phyloP scores from a whole-genome alignment of 176 grass and related monocot genomes.

The Phoenix dactylifera region DNA sequence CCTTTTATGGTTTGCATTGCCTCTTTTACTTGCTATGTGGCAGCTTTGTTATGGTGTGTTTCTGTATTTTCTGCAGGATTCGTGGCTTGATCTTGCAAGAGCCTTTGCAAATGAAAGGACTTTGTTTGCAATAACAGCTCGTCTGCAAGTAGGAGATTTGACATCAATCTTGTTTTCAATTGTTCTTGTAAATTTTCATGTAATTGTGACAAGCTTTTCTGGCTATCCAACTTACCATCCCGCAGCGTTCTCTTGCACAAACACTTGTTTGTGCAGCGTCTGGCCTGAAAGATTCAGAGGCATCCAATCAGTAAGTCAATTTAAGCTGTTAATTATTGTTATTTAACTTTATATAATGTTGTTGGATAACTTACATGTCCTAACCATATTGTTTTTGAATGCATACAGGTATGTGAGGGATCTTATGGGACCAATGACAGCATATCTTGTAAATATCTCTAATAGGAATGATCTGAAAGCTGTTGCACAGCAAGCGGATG shows the following conservation, averaged over 20 bases:
- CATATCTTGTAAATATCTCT: slow-evolving; percentile 76
- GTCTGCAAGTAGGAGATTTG: slow-evolving; percentile 59
- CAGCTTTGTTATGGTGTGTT: not conserved
- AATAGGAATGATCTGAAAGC: slow-evolving; percentile 76
- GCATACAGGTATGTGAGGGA: slow-evolving; percentile 75
- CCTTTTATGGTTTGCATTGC: no score
- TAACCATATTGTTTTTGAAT: slow-evolving; percentile 21
- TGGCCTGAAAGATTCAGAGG: slow-evolving; percentile 82
- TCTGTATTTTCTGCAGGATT: slow-evolving; percentile 43
- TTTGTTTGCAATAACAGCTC: slow-evolving; percentile 83
- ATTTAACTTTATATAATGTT: slow-evolving; percentile 10
- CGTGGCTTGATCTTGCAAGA: slow-evolving; percentile 87
- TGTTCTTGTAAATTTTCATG: slow-evolving; percentile 9
- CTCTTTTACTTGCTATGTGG: no score
- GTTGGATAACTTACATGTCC: not conserved
- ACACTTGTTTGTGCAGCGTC: slow-evolving; percentile 87
- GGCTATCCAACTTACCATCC: slow-evolving; percentile 1
- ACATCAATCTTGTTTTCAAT: slow-evolving; percentile 10
- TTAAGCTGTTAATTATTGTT: slow-evolving; percentile 19
- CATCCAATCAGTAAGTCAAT: slow-evolving; percentile 69
- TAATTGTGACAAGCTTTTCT: slow-evolving; percentile 23
- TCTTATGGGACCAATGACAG: slow-evolving; percentile 80
- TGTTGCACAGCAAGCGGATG: slow-evolving; percentile 84
- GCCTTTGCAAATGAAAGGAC: slow-evolving; percentile 80
- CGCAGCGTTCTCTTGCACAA: slow-evolving; percentile 90